Conservation (phyloP, 352 stramenopile species). For the Peronospora belbahrii region DNA sequence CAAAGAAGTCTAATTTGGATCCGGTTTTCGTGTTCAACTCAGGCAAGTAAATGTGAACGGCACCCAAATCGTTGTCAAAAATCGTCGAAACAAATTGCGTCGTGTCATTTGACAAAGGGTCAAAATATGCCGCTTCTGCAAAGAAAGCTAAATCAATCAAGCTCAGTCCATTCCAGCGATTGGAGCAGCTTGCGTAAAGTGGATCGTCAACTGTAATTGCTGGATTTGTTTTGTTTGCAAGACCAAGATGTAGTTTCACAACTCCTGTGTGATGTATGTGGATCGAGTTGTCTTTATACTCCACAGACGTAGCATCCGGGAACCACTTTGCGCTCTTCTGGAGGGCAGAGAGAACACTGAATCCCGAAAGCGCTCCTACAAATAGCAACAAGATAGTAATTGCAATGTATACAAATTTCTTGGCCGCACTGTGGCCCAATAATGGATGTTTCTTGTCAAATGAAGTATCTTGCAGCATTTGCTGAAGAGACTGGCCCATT, state of each 20-base stretch:
- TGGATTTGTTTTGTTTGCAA: constrained; percentile 37
- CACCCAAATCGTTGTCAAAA: constrained; percentile 38
- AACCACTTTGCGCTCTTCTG: constrained; percentile 72
- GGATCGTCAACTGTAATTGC: constrained; percentile 41
- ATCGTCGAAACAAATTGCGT: constrained; percentile 59
- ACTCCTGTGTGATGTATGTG: constrained; percentile 83
- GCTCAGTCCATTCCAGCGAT: constrained; percentile 65
- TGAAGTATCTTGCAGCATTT: constrained; percentile 57
- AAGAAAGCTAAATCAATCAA: constrained; percentile 82
- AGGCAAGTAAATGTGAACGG: constrained; percentile 51
- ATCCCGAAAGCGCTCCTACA: constrained; percentile 58
- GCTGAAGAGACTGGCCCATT: constrained; percentile 47
- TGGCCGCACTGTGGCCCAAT: constrained; percentile 44
- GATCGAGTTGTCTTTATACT: constrained; percentile 54
- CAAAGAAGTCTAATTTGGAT: constrained; percentile 82
- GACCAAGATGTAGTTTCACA: constrained; percentile 71
- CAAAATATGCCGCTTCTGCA: constrained; percentile 83
- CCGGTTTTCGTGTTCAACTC: constrained; percentile 73
- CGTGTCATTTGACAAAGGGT: constrained; percentile 74
- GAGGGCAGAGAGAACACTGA: constrained; percentile 66
- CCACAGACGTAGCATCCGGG: constrained; percentile 62
- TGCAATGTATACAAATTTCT: constrained; percentile 59
- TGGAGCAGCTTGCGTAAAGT: constrained; percentile 68
- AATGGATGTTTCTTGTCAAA: constrained; percentile 33
- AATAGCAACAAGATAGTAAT: constrained; percentile 61